These are phyloP conservation scores for Taxillus chinensis DNA, from an alignment of 164 flowering plant species.

Conservation along the genomic window DNA sequence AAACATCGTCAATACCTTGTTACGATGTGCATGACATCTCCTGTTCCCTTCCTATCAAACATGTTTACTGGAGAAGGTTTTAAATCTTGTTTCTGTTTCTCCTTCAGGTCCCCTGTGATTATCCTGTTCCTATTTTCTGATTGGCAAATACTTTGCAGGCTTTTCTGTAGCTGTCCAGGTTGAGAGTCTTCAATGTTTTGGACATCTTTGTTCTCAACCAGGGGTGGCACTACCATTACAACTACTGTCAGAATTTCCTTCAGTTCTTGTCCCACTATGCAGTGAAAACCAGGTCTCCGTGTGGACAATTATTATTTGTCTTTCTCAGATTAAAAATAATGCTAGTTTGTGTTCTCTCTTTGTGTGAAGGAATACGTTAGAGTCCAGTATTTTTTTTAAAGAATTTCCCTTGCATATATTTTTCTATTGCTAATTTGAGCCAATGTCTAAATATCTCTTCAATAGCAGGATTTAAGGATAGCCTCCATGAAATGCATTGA, in stretches of 20 bases:
- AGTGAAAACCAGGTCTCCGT: constrained; percentile 55
- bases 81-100: not conserved
- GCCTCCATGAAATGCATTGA: constrained; percentile 76
- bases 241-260: constrained; percentile 50
- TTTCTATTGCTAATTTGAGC: too few species aligned
- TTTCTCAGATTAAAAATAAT: too few species aligned
- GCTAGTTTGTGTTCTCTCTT: too few species aligned
- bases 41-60: constrained; percentile 33
- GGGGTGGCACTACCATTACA: constrained; percentile 29
- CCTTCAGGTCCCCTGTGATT: not conserved
- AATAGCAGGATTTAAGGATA: constrained; percentile 39
- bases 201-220: constrained; percentile 34
- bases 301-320: too few species aligned
- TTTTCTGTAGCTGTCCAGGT: constrained; percentile 45
- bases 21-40: constrained; percentile 31
- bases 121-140: constrained; percentile 2
- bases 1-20: constrained; percentile 50
- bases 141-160: constrained; percentile 28
- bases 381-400: too few species aligned
- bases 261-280: constrained; percentile 69
- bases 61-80: constrained; percentile 68
- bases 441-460: not conserved
- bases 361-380: too few species aligned
- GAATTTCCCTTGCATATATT: too few species aligned
- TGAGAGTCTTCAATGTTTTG: constrained; percentile 57